A percentile compares a stretch with the other conserved stretches of the same genome.
Conservation (phyloP, 2,329 filamentous ascomycete species). For the Chaetothyriales sp. region DNA sequence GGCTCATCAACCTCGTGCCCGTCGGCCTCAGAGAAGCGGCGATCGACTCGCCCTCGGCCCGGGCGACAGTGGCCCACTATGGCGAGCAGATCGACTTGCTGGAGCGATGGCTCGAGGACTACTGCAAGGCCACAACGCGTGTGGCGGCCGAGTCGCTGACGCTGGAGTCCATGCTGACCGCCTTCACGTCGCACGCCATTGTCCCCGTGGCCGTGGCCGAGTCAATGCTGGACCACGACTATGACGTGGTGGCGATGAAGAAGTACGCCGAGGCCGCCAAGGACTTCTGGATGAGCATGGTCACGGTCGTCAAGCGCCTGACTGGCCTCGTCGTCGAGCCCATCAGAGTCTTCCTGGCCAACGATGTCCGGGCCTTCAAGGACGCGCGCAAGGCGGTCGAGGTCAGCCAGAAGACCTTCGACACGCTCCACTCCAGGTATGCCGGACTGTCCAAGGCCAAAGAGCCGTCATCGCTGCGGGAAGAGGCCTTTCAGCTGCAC, state of each 20-base stretch:
- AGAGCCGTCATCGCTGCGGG: constrained; percentile 76
- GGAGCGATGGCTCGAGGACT: constrained; percentile 79
- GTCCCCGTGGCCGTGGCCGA: constrained; percentile 64
- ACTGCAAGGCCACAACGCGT: constrained; percentile 48
- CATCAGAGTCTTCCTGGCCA: constrained; percentile 60
- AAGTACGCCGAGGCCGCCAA: constrained; percentile 71
- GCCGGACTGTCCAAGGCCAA: constrained; percentile 80
- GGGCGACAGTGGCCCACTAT: constrained; percentile 74
- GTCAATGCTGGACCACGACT: constrained; percentile 84
- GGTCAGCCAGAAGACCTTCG: constrained; percentile 67
- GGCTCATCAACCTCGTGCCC: constrained; percentile 42
- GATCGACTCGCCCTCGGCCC: constrained; percentile 91
- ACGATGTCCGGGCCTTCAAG: constrained; percentile 74
- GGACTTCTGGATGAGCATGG: constrained; percentile 71
- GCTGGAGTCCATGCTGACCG: constrained; percentile 67
- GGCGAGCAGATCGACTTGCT: constrained; percentile 80
- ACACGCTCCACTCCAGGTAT: constrained; percentile 68
- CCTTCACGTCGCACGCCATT: constrained; percentile 61
- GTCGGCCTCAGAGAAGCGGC: constrained; percentile 88
- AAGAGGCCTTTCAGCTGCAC: constrained; percentile 91
- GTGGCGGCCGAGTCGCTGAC: constrained; percentile 53
- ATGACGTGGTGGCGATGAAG: constrained; percentile 75
- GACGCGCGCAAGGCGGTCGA: constrained; percentile 67
- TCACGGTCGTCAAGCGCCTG: constrained; percentile 62
- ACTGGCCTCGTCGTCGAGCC: constrained; percentile 69